Base-by-base conservation (phyloP, 1,139 yeast genomes). In the Trichomonascaceae sp. region DNA sequence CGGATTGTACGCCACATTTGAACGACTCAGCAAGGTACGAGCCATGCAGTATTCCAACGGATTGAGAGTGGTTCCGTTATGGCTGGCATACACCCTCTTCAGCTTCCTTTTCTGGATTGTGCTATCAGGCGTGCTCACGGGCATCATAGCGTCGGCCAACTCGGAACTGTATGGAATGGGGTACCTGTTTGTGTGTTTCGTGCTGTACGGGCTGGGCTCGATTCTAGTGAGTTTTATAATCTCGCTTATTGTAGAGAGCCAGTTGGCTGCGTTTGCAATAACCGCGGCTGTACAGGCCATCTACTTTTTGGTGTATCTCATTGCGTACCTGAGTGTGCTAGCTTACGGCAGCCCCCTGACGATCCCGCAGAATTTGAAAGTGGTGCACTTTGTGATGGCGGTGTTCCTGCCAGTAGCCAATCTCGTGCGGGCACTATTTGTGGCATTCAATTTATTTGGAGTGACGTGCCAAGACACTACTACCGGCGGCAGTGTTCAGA, bases 11-110 rank as follows among this genome's bases (percentile, higher is more conserved):
- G 62, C 62, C 3, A 58, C 62, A 1, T 51, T 44, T 39, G 62
- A 57, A 37, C 46, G 61, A 25, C 41, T 57, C 8, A 43, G 52
- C 27, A 47, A 49, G 30, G 60, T 57, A 6, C 42, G 62, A 16
- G 59, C 61, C 2, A 49, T 57, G 50, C 61, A 58, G 16, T 57
- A 57, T 35, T 57, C 62, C 4, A 57, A 58, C 33, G 62, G 62
- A 13, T 38, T 57, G 27, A 39, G 55, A 15, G 57, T 57, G 1
- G 31, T 53, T 8, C 60, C 62, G 2, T 38, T 57, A 13, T 58
- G 62, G 61, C 36, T 43, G 4, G 57, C 59, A 3, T 55, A 57
- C 33, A 34, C 52, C 4, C 17, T 52, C 15, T 54, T 48, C 41
- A 53, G 51, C 33, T 44, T 51, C 28, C 35, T 47, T 4, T 35